Conservation (phyloP, 176 grass and related monocot species). For the Musa troglodytarum region DNA sequence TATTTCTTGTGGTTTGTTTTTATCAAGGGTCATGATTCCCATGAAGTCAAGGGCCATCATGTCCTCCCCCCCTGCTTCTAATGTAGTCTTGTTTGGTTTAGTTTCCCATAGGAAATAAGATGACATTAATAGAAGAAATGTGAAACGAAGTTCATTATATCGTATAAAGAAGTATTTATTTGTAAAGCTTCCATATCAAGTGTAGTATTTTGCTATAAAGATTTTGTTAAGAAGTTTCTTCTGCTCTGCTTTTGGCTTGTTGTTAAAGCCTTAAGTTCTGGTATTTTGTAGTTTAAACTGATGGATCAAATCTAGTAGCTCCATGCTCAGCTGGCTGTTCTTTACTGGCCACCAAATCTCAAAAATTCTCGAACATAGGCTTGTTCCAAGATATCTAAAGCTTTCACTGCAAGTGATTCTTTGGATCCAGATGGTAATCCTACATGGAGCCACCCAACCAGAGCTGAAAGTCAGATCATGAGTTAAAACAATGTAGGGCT, state of each 20-base stretch:
- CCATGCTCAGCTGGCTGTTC: not conserved
- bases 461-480: too few species aligned
- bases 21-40: not conserved
- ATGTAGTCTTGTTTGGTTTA: not conserved
- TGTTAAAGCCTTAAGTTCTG: not conserved
- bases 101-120: not conserved
- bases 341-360: not conserved
- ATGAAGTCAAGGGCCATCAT: not conserved
- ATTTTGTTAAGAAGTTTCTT: too few species aligned
- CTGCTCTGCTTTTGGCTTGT: too few species aligned
- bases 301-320: not conserved
- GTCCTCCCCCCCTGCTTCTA: not conserved
- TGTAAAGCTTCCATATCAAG: not conserved
- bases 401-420: not conserved
- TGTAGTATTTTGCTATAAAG: not conserved
- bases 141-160: not conserved
- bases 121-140: not conserved
- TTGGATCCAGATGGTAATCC: too few species aligned
- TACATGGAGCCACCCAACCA: too few species aligned
- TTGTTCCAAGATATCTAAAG: not conserved
- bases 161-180: not conserved
- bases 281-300: not conserved
- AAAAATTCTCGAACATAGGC: not conserved
- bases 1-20: not conserved
- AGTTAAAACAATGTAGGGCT: too few species aligned